A percentile compares a stretch with the other conserved stretches of the same genome.
These are phyloP conservation scores for Psilocybe azurescens DNA, from an alignment of 768 basidiomycete genomes.

Conservation along the genomic window DNA sequence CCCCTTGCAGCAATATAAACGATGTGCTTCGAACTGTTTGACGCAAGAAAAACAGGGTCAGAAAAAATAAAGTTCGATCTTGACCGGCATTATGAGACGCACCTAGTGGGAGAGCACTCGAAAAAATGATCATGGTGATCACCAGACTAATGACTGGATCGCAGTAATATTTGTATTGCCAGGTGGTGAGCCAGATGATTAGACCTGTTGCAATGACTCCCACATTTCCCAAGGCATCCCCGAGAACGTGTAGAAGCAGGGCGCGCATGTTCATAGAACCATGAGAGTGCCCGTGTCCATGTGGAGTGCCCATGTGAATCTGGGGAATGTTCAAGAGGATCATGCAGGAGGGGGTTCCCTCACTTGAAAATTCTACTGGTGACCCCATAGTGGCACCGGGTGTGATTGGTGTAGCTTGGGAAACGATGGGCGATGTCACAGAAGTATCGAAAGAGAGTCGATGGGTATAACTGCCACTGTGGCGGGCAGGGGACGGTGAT, in stretches of 20 bases:
- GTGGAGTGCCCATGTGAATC: conserved; percentile 15
- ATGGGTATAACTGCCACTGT: conserved; percentile 25
- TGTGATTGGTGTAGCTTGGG: conserved; percentile 1
- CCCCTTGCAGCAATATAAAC: conserved; percentile 94
- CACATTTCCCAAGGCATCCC: conserved; percentile 97
- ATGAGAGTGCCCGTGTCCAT: conserved; percentile 36
- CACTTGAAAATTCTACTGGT: conserved; percentile 28
- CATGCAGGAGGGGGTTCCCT: conserved; percentile 49
- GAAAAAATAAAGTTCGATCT: background rate
- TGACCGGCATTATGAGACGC: conserved; percentile 23
- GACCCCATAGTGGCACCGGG: conserved; percentile 10
- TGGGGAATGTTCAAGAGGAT: conserved; percentile 24
- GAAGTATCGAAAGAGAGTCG: conserved; percentile 34
- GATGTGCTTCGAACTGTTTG: conserved; percentile 82
- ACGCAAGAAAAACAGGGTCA: conserved; percentile 1
- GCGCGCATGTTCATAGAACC: conserved; percentile 99
- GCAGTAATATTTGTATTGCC: conserved; percentile 87
- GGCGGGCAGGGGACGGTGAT: conserved; percentile 48
- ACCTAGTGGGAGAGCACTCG: conserved; percentile 92
- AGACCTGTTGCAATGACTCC: conserved; percentile 96
- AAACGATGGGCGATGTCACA: conserved; percentile 14
- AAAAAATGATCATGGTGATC: conserved; percentile 97
- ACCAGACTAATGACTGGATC: conserved; percentile 94
- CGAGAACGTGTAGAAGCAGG: conserved; percentile 90
- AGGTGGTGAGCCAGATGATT: conserved; percentile 89